Percentiles rank a stretch among this genome's conserved stretches.
Conservation (phyloP, 2,329 filamentous ascomycete species). For the Penicillium sp. region DNA sequence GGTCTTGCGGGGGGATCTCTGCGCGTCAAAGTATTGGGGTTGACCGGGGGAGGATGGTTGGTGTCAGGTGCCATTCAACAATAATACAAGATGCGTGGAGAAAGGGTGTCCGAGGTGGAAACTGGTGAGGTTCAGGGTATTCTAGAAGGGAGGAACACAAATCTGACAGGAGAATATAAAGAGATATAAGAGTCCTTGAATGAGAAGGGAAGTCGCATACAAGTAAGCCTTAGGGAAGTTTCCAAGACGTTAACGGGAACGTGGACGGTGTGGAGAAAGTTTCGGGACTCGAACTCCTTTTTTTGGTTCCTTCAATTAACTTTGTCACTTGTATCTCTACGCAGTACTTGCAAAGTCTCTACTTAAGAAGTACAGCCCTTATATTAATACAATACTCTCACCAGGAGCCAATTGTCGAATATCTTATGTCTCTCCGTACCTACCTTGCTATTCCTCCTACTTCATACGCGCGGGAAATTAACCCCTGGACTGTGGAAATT, state of each 20-base stretch:
- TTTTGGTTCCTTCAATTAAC: slow-evolving; percentile 3
- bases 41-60: slow-evolving; percentile 9
- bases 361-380: not conserved
- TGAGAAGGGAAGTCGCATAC: slow-evolving; percentile 12
- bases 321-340: slow-evolving; percentile 1
- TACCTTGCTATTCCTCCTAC: not conserved
- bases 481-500: not conserved
- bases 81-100: slow-evolving; percentile 1
- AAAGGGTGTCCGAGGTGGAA: slow-evolving; percentile 3
- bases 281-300: slow-evolving; percentile 18
- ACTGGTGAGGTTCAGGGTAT: slow-evolving; percentile 1
- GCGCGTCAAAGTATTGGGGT: slow-evolving; percentile 17
- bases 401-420: no score
- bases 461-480: not conserved
- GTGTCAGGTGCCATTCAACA: slow-evolving; percentile 23
- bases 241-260: slow-evolving; percentile 25
- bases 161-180: not conserved
- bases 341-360: not conserved
- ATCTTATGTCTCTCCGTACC: not conserved
- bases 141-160: not conserved
- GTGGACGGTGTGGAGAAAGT: slow-evolving; percentile 23
- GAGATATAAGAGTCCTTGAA: not conserved
- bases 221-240: slow-evolving; percentile 1
- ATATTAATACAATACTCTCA: not conserved
- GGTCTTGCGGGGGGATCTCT: slow-evolving; percentile 24